Evolutionary conservation across 331 rosid species (phyloP), one percentile per base, ranked within the genome.

Genomic region (Malus hybrid): DNA sequence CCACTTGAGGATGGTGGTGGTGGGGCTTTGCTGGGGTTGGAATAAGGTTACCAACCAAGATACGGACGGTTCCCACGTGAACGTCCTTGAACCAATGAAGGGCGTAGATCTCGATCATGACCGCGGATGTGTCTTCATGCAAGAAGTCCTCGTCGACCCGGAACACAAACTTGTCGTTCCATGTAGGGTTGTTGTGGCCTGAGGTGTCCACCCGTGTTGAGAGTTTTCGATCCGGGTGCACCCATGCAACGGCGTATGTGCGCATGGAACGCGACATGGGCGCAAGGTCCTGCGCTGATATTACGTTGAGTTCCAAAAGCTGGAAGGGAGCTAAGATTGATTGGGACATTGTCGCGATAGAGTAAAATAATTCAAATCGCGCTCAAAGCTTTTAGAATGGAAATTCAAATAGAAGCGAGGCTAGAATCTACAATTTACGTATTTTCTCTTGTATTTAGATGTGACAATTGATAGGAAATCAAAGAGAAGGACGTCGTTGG

Each of bases 121-220:
- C 82, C 0, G 85, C 82, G 0, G 98, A 88, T 0, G 86, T 84
- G 46, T 92, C 97, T 1, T 82, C 72, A 3, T 83, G 82, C 10
- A 95, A 67, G 65, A 95, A 95, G 0, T 87, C 97, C 0, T 89
- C 93, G 0, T 92, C 97, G 0, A 95, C 89, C 0, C 97, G 91
- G 24, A 95, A 95, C 0, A 92, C 96, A 15, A 95, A 95, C 77
- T 92, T 95, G 75, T 95, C 99, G 54, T 95, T 92, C 99, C 99
- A 95, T 0, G 89, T 79, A 0, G 99, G 99, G 73, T 92, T 89
- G 36, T 70, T 82, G 74, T 92, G 92, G 5, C 97, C 93, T 0
- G 84, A 69, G 0, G 96, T 84, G 81, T 95, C 99, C 10, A 90
- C 93, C 0, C 90, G 73, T 0, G 99, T 95, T 8, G 99, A 95